A percentile compares a stretch with the other conserved stretches of the same genome.
Conservation (phyloP, 2,329 filamentous ascomycete genomes). For the Beauveria medogensis region DNA sequence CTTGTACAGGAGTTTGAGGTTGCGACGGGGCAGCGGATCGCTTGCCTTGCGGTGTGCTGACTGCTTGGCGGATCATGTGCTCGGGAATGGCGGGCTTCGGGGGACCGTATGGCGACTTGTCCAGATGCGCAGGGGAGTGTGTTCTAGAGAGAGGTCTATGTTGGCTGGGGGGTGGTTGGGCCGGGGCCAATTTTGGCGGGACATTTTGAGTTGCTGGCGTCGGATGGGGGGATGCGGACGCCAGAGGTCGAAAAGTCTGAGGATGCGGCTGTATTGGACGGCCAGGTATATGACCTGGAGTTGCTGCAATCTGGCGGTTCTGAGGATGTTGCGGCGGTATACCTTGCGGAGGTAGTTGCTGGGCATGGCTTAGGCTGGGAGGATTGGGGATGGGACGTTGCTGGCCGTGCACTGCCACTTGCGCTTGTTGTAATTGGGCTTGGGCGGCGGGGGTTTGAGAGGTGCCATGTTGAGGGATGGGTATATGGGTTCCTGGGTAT, state of each 20-base stretch:
- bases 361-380: slow-evolving; percentile 1
- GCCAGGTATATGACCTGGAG: slow-evolving; percentile 14
- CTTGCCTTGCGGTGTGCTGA: slow-evolving; percentile 25
- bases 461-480: slow-evolving; percentile 19
- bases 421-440: slow-evolving; percentile 13
- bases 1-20: slow-evolving; percentile 28
- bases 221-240: slow-evolving; percentile 23
- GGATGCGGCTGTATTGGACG: slow-evolving; percentile 15
- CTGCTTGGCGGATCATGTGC: slow-evolving; percentile 32
- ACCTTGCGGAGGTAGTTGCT: slow-evolving; percentile 5
- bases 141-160: slow-evolving; percentile 19
- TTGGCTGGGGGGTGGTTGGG: slow-evolving; percentile 18
- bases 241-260: slow-evolving; percentile 22
- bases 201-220: slow-evolving; percentile 18
- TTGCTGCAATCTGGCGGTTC: slow-evolving; percentile 5
- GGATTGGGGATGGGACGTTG: slow-evolving; percentile 9
- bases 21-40: slow-evolving; percentile 22
- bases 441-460: slow-evolving; percentile 16
- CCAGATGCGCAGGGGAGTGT: slow-evolving; percentile 19
- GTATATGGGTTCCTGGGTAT: slow-evolving; percentile 27
- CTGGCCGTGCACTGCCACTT: slow-evolving; percentile 7
- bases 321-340: slow-evolving; percentile 13
- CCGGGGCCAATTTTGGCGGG: slow-evolving; percentile 23
- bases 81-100: slow-evolving; percentile 32
- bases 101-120: slow-evolving; percentile 27